phyloP scores from a whole-genome alignment of 345 rosid species.

The Bruguiera parviflora region DNA sequence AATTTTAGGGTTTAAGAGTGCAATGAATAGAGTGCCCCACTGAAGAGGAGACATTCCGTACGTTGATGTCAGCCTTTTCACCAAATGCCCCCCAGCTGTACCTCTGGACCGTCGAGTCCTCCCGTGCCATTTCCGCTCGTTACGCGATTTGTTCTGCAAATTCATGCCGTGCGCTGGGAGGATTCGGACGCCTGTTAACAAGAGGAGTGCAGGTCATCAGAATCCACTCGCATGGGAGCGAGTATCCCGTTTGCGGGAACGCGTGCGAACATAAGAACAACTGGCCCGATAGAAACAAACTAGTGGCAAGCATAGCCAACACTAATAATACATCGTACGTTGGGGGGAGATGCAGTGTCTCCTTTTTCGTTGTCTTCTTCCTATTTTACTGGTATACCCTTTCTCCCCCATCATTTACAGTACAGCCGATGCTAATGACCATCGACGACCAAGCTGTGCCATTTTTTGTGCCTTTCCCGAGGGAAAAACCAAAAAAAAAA shows the following conservation, averaged over 20 bases:
- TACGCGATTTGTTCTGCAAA: background rate
- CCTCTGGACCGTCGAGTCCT: background rate
- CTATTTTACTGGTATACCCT: slow-evolving; percentile 5
- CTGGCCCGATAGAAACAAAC: background rate
- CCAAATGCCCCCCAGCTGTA: slow-evolving; percentile 31
- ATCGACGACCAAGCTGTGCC: too few species aligned
- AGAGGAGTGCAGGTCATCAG: too few species aligned
- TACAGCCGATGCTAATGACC: background rate
- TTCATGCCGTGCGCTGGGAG: background rate
- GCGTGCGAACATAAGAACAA: background rate
- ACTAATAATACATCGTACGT: slow-evolving; percentile 41
- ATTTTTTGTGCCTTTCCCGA: too few species aligned
- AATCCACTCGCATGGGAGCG: too few species aligned
- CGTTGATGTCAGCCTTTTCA: slow-evolving; percentile 45
- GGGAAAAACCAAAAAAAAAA: too few species aligned
- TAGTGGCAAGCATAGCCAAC: background rate
- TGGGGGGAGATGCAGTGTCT: slow-evolving; percentile 26
- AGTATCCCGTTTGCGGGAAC: too few species aligned
- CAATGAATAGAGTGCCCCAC: slow-evolving; percentile 6
- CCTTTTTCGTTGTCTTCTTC: background rate
- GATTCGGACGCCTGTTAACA: background rate
- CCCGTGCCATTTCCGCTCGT: background rate
- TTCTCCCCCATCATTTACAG: slow-evolving; percentile 6
- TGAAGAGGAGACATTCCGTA: slow-evolving; percentile 35
- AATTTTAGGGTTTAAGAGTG: too few species aligned